These are phyloP conservation scores for Arbutus unedo DNA, from an alignment of 148 eudicot genomes.

Conservation along the genomic window DNA sequence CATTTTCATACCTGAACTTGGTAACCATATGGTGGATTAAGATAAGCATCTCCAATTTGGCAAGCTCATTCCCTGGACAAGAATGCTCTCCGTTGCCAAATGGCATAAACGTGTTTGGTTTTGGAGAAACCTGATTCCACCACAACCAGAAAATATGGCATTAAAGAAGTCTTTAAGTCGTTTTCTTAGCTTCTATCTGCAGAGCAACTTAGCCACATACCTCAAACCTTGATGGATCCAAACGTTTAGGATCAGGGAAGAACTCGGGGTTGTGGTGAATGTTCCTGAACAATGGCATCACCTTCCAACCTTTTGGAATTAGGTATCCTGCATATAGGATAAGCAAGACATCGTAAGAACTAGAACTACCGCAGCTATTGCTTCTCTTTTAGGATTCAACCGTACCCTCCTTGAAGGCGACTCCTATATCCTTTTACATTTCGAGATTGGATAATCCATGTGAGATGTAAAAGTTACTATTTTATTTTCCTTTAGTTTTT, in stretches of 20 bases:
- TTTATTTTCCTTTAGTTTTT: background rate
- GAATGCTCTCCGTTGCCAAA: constrained; percentile 89
- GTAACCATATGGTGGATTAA: constrained; percentile 74
- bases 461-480: background rate
- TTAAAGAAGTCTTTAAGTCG: background rate
- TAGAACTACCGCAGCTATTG: background rate
- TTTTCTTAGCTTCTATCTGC: background rate
- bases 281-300: constrained; percentile 85
- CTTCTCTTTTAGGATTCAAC: background rate
- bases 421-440: background rate
- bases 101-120: constrained; percentile 80
- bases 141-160: constrained; percentile 9
- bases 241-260: constrained; percentile 57
- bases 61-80: constrained; percentile 92
- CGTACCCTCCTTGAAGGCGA: background rate
- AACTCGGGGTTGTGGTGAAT: constrained; percentile 81
- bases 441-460: background rate
- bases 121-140: constrained; percentile 53
- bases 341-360: background rate
- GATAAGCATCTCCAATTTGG: constrained; percentile 73
- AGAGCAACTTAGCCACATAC: constrained; percentile 28
- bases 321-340: constrained; percentile 53
- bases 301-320: constrained; percentile 95
- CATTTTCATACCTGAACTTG: constrained; percentile 57
- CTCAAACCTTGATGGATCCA: constrained; percentile 83